Conservation (phyloP, 2,329 filamentous ascomycete genomes). For the Mycosphaerella sp. region DNA sequence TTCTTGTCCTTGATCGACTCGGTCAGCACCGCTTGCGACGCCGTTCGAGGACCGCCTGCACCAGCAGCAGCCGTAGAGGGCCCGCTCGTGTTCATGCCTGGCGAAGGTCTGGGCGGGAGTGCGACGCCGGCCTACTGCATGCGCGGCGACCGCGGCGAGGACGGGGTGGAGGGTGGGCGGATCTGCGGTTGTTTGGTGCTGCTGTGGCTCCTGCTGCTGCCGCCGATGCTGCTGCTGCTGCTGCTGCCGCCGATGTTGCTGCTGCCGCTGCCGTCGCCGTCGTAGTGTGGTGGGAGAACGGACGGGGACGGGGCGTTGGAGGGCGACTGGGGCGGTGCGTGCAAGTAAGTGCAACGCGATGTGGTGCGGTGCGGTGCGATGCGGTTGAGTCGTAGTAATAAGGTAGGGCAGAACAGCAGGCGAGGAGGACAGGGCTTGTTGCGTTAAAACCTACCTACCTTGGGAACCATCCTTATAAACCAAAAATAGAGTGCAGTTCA, state of each 20-base stretch:
- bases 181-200: too few species aligned
- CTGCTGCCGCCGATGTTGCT: conserved; percentile 1
- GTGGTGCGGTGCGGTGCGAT: conserved; percentile 9
- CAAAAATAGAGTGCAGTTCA: too few species aligned
- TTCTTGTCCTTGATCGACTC: conserved; percentile 74
- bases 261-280: conserved; percentile 5
- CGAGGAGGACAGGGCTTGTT: background rate
- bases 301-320: background rate
- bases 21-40: conserved; percentile 43
- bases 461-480: too few species aligned
- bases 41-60: conserved; percentile 39
- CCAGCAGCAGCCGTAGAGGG: conserved; percentile 39
- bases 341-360: conserved; percentile 7
- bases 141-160: conserved; percentile 13
- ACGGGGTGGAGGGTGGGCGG: background rate
- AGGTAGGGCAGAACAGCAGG: background rate
- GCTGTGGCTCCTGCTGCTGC: too few species aligned
- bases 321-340: background rate
- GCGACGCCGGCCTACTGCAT: conserved; percentile 23
- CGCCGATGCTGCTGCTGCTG: background rate
- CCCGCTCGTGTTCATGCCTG: conserved; percentile 37
- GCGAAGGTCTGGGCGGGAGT: conserved; percentile 16
- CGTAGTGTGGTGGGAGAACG: background rate
- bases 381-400: background rate
- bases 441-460: too few species aligned